phyloP scores from a whole-genome alignment of 768 basidiomycete genomes.

The Fibroporia radiculosa region DNA sequence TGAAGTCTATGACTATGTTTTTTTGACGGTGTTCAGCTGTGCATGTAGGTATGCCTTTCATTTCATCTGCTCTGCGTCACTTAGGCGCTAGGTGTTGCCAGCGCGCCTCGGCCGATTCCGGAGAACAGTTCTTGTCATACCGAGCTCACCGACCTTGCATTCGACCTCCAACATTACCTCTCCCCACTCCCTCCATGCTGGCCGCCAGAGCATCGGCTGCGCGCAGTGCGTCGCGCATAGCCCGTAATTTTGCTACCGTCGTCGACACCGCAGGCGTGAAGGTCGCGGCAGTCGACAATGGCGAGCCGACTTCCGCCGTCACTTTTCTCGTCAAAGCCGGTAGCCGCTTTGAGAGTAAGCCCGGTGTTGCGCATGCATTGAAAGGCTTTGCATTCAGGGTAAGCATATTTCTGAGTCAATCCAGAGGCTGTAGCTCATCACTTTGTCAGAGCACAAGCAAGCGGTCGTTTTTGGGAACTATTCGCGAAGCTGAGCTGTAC shows the following conservation, averaged over 20 bases:
- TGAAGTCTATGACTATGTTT: not conserved
- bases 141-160: slow-evolving; percentile 1
- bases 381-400: slow-evolving; percentile 99
- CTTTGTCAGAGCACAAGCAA: slow-evolving; percentile 68
- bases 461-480: slow-evolving; percentile 82
- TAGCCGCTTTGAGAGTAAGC: slow-evolving; percentile 77
- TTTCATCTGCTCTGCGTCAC: too few species aligned
- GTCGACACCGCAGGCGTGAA: slow-evolving; percentile 77
- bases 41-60: too few species aligned
- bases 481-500: slow-evolving; percentile 89
- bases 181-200: slow-evolving; percentile 39
- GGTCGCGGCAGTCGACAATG: slow-evolving; percentile 78
- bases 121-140: slow-evolving; percentile 2
- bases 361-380: slow-evolving; percentile 87
- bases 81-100: not conserved
- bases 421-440: slow-evolving; percentile 2
- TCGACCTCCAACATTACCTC: slow-evolving; percentile 10
- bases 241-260: slow-evolving; percentile 76
- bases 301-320: slow-evolving; percentile 77
- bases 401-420: slow-evolving; percentile 16
- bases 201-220: slow-evolving; percentile 52
- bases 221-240: slow-evolving; percentile 47
- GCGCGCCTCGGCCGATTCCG: slow-evolving; percentile 12
- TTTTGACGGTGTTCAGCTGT: too few species aligned
- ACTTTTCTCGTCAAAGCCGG: slow-evolving; percentile 92